Evolutionary conservation across 2,329 filamentous ascomycete species (phyloP).

Genomic region (Penicillium sp.): DNA sequence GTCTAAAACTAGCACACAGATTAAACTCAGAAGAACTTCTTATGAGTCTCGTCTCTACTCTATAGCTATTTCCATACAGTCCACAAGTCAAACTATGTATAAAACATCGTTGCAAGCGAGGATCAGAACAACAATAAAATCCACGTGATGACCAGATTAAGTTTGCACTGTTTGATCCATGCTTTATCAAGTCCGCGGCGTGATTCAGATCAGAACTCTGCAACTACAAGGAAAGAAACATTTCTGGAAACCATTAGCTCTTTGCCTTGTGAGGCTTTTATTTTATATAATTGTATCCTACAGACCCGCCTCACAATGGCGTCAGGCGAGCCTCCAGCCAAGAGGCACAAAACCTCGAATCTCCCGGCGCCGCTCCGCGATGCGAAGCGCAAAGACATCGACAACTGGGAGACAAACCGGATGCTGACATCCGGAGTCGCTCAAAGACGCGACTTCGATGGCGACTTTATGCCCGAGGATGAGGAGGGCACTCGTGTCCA

Average conservation of each 20-base stretch:
- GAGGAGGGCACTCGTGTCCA: slow-evolving; percentile 89
- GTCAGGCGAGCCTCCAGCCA: slow-evolving; percentile 44
- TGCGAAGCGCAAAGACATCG: slow-evolving; percentile 84
- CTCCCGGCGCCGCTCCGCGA: slow-evolving; percentile 43
- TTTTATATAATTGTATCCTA: neutral
- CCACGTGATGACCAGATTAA: slow-evolving; percentile 31
- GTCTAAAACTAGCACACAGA: no score
- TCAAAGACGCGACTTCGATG: slow-evolving; percentile 79
- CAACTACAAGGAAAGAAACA: slow-evolving; percentile 17
- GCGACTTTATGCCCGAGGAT: slow-evolving; percentile 81
- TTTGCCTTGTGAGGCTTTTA: neutral
- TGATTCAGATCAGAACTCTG: slow-evolving; percentile 8
- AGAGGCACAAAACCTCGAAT: slow-evolving; percentile 44
- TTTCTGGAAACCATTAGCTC: neutral
- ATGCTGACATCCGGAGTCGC: slow-evolving; percentile 97
- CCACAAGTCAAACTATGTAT: neutral
- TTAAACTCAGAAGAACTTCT: no score
- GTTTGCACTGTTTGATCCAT: slow-evolving; percentile 38
- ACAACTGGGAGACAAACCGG: slow-evolving; percentile 98
- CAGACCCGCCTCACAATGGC: slow-evolving; percentile 32
- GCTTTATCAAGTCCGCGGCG: slow-evolving; percentile 11
- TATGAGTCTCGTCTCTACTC: neutral
- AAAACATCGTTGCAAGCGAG: neutral
- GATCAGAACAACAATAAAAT: neutral
- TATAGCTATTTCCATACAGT: neutral